Conservation (phyloP, 805 yeast genomes). For the Yamadazyma endophytica region DNA sequence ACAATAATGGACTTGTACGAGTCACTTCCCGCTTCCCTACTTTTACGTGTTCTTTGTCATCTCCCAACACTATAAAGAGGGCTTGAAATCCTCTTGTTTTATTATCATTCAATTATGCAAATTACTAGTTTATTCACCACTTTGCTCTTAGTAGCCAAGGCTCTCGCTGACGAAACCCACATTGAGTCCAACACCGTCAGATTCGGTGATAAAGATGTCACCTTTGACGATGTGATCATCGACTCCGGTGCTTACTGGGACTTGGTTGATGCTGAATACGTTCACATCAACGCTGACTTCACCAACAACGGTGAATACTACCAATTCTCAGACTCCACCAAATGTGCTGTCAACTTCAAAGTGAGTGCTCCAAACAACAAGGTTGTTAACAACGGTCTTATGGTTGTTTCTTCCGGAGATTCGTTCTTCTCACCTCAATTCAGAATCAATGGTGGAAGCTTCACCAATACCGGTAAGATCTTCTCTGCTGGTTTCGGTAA, state of each 20-base stretch:
- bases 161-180: constrained; percentile 5
- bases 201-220: constrained; percentile 4
- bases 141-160: constrained; percentile 9
- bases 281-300: constrained; percentile 17
- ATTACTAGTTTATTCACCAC: constrained; percentile 7
- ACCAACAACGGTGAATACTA: constrained; percentile 17
- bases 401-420: constrained; percentile 18
- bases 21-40: too few species aligned
- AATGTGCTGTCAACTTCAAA: constrained; percentile 12
- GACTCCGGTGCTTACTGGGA: constrained; percentile 20
- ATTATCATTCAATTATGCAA: constrained; percentile 5
- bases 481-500: constrained; percentile 17
- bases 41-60: too few species aligned
- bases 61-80: background rate
- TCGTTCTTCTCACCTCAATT: constrained; percentile 15
- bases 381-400: constrained; percentile 16
- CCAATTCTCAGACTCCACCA: constrained; percentile 12
- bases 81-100: background rate
- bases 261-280: constrained; percentile 15
- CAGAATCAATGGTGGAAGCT: constrained; percentile 13
- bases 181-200: constrained; percentile 3
- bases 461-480: constrained; percentile 19
- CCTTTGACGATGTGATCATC: constrained; percentile 10
- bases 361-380: constrained; percentile 7
- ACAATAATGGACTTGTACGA: too few species aligned